Conservation (phyloP, 495 filamentous ascomycete genomes). For the Penicillium waksmanii region DNA sequence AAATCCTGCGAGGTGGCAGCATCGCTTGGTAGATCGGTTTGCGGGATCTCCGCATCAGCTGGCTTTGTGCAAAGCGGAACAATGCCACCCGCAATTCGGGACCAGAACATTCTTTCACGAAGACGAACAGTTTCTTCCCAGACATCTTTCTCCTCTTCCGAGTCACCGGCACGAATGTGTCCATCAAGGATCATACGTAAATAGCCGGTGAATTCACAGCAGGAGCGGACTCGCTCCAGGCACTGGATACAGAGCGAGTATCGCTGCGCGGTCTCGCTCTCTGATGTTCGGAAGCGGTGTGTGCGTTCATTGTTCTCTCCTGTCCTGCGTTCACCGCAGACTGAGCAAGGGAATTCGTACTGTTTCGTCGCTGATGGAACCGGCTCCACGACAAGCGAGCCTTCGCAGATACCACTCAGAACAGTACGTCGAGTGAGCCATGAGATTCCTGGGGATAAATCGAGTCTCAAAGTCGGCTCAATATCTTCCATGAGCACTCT, state of each 20-base stretch:
- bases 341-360: conserved; percentile 74
- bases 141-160: conserved; percentile 76
- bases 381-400: conserved; percentile 88
- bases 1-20: background rate
- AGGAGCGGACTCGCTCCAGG: conserved; percentile 77
- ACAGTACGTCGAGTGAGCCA: conserved; percentile 90
- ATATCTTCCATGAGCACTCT: conserved; percentile 85
- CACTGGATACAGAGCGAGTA: conserved; percentile 93
- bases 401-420: conserved; percentile 78
- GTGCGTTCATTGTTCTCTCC: conserved; percentile 71
- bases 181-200: conserved; percentile 88
- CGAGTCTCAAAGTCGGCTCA: conserved; percentile 88
- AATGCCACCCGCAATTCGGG: conserved; percentile 84
- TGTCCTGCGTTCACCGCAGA: conserved; percentile 83
- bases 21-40: conserved; percentile 3
- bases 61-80: conserved; percentile 60
- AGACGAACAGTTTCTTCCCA: conserved; percentile 93
- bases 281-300: conserved; percentile 88
- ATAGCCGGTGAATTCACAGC: conserved; percentile 91
- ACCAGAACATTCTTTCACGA: conserved; percentile 96
- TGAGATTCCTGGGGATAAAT: conserved; percentile 85
- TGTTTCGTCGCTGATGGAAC: conserved; percentile 62
- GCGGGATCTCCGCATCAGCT: conserved; percentile 6
- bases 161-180: conserved; percentile 74
- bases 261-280: conserved; percentile 78